phyloP scores from a whole-genome alignment of 176 grass and related monocot species.

The Puya raimondii region DNA sequence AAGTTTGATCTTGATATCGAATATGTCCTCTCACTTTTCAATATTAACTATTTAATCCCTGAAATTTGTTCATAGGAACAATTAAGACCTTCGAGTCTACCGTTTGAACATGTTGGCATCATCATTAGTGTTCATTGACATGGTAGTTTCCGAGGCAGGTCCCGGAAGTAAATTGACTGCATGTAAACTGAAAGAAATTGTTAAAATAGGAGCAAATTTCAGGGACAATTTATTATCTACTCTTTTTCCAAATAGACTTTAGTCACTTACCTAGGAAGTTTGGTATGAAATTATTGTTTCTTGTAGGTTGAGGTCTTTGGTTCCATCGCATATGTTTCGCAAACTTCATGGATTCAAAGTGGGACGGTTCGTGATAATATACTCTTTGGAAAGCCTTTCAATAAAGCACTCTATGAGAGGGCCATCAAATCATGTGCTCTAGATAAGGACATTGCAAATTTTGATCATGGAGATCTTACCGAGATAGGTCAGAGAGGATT shows the following conservation, averaged over 20 bases:
- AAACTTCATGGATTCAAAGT: constrained; percentile 91
- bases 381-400: constrained; percentile 69
- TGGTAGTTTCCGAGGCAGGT: no score
- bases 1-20: neutral
- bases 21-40: neutral
- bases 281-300: constrained; percentile 9
- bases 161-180: no score
- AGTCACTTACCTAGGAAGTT: constrained; percentile 1
- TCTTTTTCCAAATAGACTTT: neutral
- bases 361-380: constrained; percentile 83
- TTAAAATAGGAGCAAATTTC: no score
- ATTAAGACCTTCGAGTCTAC: no score
- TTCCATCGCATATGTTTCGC: constrained; percentile 73
- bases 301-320: constrained; percentile 63
- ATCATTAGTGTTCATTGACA: no score
- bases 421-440: constrained; percentile 60
- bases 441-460: constrained; percentile 79
- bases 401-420: constrained; percentile 52
- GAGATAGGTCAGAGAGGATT: constrained; percentile 93
- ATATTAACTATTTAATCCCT: neutral
- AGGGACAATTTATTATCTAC: no score
- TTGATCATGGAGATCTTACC: constrained; percentile 70
- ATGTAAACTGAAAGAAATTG: no score
- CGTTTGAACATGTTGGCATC: no score
- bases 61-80: neutral